Evolutionary conservation across 768 basidiomycete species (phyloP).

Genomic region (Mycena olivaceomarginata): DNA sequence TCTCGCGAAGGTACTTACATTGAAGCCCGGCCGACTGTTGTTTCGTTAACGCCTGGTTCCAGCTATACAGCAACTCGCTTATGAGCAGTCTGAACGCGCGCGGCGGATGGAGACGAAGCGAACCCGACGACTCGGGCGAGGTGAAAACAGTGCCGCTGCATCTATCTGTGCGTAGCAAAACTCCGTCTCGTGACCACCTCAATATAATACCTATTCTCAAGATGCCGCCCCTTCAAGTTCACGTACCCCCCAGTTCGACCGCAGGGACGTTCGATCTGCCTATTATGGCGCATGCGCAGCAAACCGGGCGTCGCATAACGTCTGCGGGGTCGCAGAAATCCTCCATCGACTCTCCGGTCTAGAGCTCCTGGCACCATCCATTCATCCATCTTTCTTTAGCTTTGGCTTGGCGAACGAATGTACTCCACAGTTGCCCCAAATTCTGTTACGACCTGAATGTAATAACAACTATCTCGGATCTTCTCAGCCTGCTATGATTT

Average conservation of each 20-base stretch:
- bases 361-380: not conserved
- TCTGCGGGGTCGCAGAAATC: slow-evolving; percentile 25
- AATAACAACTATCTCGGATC: not conserved
- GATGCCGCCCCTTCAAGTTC: slow-evolving; percentile 11
- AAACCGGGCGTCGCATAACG: not conserved
- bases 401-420: not conserved
- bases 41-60: not conserved
- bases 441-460: not conserved
- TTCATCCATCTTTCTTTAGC: not conserved
- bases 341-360: slow-evolving; percentile 37
- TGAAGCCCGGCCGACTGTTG: not conserved
- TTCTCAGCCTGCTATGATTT: not conserved
- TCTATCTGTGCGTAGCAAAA: slow-evolving; percentile 32
- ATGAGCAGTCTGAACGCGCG: slow-evolving; percentile 62
- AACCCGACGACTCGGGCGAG: slow-evolving; percentile 36
- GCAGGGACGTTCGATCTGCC: slow-evolving; percentile 24
- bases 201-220: not conserved
- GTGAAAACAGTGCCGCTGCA: slow-evolving; percentile 33
- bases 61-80: slow-evolving; percentile 60
- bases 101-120: slow-evolving; percentile 42
- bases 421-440: not conserved
- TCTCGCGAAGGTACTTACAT: slow-evolving; percentile 50
- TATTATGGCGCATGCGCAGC: slow-evolving; percentile 23
- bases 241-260: slow-evolving; percentile 17
- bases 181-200: not conserved